A percentile compares a stretch with the other conserved stretches of the same genome.
These are phyloP conservation scores for Botrytis cinerea DNA, from an alignment of 2,329 filamentous ascomycete genomes.

Conservation along the genomic window DNA sequence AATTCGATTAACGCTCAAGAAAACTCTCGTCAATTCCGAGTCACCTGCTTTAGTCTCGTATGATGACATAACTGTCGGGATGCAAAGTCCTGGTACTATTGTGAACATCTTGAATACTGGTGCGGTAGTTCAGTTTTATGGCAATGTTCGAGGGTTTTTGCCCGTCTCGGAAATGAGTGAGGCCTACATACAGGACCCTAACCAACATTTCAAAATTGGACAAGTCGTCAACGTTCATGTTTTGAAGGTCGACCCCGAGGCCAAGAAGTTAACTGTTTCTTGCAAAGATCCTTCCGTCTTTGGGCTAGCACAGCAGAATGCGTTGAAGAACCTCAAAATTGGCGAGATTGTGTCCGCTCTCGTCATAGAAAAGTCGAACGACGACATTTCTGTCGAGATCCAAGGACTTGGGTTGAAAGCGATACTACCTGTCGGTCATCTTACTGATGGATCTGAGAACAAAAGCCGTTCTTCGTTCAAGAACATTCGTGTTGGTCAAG, in stretches of 20 bases:
- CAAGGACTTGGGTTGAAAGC: constrained; percentile 74
- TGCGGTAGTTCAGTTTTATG: constrained; percentile 92
- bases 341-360: constrained; percentile 76
- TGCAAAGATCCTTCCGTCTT: constrained; percentile 87
- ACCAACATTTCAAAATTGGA: constrained; percentile 83
- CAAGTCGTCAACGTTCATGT: constrained; percentile 91
- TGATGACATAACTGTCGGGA: constrained; percentile 69
- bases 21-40: constrained; percentile 89
- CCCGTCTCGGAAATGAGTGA: constrained; percentile 98
- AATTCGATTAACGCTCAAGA: constrained; percentile 88
- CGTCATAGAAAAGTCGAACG: constrained; percentile 77
- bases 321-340: constrained; percentile 70
- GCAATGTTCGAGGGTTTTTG: constrained; percentile 78
- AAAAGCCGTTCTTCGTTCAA: constrained; percentile 78
- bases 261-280: constrained; percentile 76
- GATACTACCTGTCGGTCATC: constrained; percentile 72
- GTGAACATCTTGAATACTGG: constrained; percentile 77
- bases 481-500: constrained; percentile 82
- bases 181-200: constrained; percentile 86
- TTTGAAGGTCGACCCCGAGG: constrained; percentile 73
- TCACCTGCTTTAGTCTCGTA: constrained; percentile 76
- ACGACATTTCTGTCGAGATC: constrained; percentile 77
- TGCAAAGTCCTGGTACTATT: constrained; percentile 83
- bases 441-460: constrained; percentile 79
- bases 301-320: constrained; percentile 72